Evolutionary conservation across 805 yeast species (phyloP), one percentile per base, ranked within the genome.

Genomic region (Komagataella phaffii): DNA sequence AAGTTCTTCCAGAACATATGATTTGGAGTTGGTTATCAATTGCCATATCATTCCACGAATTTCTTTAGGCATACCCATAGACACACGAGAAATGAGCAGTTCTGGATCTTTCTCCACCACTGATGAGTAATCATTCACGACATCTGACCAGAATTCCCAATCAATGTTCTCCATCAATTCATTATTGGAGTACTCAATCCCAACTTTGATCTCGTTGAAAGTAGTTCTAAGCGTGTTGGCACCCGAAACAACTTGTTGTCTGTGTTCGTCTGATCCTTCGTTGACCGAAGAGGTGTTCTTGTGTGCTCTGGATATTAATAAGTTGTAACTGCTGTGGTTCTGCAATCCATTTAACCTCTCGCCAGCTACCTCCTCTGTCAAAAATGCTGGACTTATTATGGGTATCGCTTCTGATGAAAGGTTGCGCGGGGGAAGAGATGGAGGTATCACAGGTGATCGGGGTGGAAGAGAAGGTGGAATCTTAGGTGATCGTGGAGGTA

Each of bases 41-140:
- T 90, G 97, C 99, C 99, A 91, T 18, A 91, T 77, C 56, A 90
- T 81, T 2, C 96, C 96, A 56, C 98, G 72, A 50, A 91, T 74
- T 56, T 85, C 93, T 47, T 76, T 69, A 12, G 99, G 98, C 45
- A 91, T 82, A 49, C 98, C 98, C 7, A 70, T 68, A 18, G 83
- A 74, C 17, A 93, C 77, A 47, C 85, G 80, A 44, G 66, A 62
- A 48, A 81, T 75, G 53, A 91, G 72, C 55, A 73, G 73, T 12
- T 74, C 74, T 0, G 90, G 82, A 23, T 80, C 79, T 18, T 74
- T 69, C 50, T 76, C 71, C 1, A 89, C 89, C 7, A 85, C 81
- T 0, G 65, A 61, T n/a, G 81, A 73, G 61, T 88, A 88, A 63
- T 89, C 85, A 55, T 84, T 80, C 3, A 88, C 88, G 17, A 90